phyloP scores from a whole-genome alignment of 345 rosid species.

The Lumnitzera racemosa region DNA sequence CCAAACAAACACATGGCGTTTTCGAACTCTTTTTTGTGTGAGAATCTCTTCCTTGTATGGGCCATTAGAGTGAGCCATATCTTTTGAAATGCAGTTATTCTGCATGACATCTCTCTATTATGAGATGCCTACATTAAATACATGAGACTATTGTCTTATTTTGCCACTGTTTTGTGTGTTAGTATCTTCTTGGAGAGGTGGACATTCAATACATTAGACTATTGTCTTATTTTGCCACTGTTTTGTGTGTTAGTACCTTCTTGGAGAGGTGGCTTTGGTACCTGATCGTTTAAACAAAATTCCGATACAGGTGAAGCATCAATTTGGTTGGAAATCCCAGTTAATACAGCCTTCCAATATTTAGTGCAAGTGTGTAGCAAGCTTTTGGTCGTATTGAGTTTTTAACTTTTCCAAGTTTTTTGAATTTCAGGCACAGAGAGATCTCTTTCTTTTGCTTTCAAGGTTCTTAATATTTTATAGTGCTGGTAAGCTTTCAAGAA shows the following conservation, averaged over 20 bases:
- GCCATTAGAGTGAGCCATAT: neutral
- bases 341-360: neutral
- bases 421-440: constrained; percentile 70
- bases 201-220: constrained; percentile 3
- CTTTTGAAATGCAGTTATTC: neutral
- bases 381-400: neutral
- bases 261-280: constrained; percentile 79
- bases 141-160: too few relatives aligned
- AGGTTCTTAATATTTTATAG: constrained; percentile 88
- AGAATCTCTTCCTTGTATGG: constrained; percentile 12
- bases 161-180: constrained; percentile 4
- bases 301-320: constrained; percentile 61
- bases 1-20: constrained; percentile 78
- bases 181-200: constrained; percentile 95
- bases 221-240: neutral
- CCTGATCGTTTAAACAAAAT: constrained; percentile 54
- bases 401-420: neutral
- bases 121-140: too few relatives aligned
- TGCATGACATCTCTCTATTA: too few relatives aligned
- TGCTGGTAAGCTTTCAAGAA: constrained; percentile 42
- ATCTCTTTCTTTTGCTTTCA: constrained; percentile 72
- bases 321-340: neutral
- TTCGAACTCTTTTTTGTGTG: constrained; percentile 75
- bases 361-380: neutral
- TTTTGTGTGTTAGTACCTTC: constrained; percentile 59